A percentile compares a stretch with the other conserved stretches of the same genome.
Conservation (phyloP, 371 early-diverging fungal species). For the Mucor piriformis region DNA sequence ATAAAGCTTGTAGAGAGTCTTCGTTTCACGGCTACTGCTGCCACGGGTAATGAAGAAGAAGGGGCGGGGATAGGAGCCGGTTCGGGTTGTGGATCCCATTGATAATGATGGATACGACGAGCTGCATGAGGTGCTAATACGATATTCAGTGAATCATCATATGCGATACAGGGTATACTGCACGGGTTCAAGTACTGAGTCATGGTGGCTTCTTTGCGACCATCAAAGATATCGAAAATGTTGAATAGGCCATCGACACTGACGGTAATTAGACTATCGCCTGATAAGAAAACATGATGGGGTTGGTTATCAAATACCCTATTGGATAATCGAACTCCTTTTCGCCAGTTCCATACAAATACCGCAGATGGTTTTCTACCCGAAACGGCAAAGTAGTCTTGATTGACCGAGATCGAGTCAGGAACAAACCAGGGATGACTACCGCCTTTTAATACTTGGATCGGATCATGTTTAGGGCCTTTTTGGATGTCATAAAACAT, state of each 20-base stretch:
- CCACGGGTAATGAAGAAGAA: conserved; percentile 1
- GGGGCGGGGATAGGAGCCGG: background rate
- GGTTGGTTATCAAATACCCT: conserved; percentile 53
- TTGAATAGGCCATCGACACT: conserved; percentile 45
- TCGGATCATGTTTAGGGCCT: conserved; percentile 40
- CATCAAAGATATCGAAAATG: conserved; percentile 37
- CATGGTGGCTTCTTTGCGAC: conserved; percentile 7
- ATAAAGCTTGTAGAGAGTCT: conserved; percentile 22
- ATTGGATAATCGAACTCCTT: conserved; percentile 44
- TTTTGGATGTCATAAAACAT: conserved; percentile 48
- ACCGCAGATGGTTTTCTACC: conserved; percentile 52
- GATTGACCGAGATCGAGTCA: conserved; percentile 43
- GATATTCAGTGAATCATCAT: conserved; percentile 39
- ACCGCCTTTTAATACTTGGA: conserved; percentile 51
- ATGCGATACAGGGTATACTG: conserved; percentile 45
- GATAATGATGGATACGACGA: conserved; percentile 41
- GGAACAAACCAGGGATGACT: conserved; percentile 48
- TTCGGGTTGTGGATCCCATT: conserved; percentile 27
- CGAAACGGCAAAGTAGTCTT: conserved; percentile 47
- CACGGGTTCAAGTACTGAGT: conserved; percentile 33
- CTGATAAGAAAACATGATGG: conserved; percentile 46
- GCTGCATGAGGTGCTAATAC: conserved; percentile 43
- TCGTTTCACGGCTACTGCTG: background rate
- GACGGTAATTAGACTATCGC: conserved; percentile 36
- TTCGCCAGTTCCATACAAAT: conserved; percentile 57